Conservation (phyloP, 441 rosid species). For the Populus hybrid region DNA sequence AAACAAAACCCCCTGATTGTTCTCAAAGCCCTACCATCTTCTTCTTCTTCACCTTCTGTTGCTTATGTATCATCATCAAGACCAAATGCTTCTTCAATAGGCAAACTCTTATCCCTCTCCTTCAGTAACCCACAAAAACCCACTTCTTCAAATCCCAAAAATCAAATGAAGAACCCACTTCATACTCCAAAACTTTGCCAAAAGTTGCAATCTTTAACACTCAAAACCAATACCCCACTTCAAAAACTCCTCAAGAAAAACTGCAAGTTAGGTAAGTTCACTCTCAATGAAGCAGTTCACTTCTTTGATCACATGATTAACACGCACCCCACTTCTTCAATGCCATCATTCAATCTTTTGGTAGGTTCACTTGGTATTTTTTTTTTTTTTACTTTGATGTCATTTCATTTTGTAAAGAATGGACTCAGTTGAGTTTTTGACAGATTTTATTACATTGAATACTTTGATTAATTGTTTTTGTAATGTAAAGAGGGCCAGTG, state of each 20-base stretch:
- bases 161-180: background rate
- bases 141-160: background rate
- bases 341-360: background rate
- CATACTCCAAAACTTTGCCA: background rate
- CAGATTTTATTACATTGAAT: background rate
- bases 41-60: background rate
- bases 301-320: constrained; percentile 13
- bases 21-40: background rate
- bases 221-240: background rate
- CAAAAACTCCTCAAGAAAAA: constrained; percentile 11
- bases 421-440: background rate
- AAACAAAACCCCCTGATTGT: background rate
- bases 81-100: background rate
- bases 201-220: background rate
- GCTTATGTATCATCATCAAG: background rate
- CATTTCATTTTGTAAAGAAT: background rate
- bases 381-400: background rate
- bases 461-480: constrained; percentile 49
- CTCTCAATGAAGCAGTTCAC: constrained; percentile 25
- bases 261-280: constrained; percentile 25
- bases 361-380: background rate
- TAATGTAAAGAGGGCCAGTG: constrained; percentile 33
- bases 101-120: background rate
- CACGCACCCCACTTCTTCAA: constrained; percentile 3
- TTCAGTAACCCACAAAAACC: background rate